Conservation (phyloP, 345 rosid species). For the Triadica sebifera region DNA sequence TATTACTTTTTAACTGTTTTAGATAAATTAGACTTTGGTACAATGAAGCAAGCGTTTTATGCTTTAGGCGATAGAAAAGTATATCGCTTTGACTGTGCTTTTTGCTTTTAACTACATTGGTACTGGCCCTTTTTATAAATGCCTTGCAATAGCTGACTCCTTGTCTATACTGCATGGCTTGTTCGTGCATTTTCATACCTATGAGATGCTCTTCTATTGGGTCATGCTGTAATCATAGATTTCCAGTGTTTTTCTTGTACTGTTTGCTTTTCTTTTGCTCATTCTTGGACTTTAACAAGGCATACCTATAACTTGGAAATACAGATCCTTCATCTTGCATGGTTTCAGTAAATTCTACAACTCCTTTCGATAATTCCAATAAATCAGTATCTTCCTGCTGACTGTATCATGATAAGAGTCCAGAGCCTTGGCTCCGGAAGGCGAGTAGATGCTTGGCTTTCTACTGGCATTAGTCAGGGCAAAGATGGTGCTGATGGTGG, state of each 20-base stretch:
- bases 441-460: conserved; percentile 98
- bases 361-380: conserved; percentile 62
- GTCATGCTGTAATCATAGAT: neutral
- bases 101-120: too few relatives aligned
- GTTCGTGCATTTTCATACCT: neutral
- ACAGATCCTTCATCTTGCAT: conserved; percentile 88
- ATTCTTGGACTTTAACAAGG: conserved; percentile 23
- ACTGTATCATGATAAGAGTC: conserved; percentile 89
- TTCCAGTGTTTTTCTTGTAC: neutral
- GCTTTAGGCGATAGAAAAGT: too few relatives aligned
- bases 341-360: conserved; percentile 64
- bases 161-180: neutral
- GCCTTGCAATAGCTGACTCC: neutral
- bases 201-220: neutral
- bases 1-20: too few relatives aligned
- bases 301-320: conserved; percentile 28
- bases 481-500: conserved; percentile 86
- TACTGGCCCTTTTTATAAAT: neutral
- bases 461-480: conserved; percentile 78
- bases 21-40: too few relatives aligned
- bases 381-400: conserved; percentile 75
- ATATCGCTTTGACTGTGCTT: too few relatives aligned
- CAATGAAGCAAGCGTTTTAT: too few relatives aligned
- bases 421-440: conserved; percentile 95
- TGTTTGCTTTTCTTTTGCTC: conserved; percentile 3